These are phyloP conservation scores for Fusarium sp. DNA, from an alignment of 2,329 filamentous ascomycete species.

Conservation along the genomic window DNA sequence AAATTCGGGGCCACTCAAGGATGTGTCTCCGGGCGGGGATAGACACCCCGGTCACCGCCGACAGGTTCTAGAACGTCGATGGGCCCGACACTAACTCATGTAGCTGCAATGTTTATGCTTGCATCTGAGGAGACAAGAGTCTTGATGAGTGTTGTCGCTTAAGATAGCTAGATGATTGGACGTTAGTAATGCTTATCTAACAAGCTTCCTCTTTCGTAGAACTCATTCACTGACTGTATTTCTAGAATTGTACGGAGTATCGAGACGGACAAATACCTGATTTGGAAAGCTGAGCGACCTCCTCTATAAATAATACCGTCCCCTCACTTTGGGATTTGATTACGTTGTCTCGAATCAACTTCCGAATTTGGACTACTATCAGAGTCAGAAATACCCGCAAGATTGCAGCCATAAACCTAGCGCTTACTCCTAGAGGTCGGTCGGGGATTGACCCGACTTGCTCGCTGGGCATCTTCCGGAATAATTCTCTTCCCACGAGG, in stretches of 20 bases:
- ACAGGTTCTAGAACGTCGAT: neutral
- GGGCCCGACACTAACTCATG: neutral
- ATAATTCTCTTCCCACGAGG: neutral
- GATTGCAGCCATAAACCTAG: neutral
- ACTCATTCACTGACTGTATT: too few relatives aligned
- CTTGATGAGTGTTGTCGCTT: neutral
- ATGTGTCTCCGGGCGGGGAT: neutral
- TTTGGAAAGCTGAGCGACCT: neutral
- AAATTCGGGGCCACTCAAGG: neutral
- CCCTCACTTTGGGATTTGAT: neutral
- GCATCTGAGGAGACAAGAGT: neutral
- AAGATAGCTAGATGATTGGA: neutral
- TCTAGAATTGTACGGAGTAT: fast-evolving
- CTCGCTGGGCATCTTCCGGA: neutral
- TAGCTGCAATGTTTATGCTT: neutral
- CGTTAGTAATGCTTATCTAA: too few relatives aligned
- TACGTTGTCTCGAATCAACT: neutral
- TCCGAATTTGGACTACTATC: neutral
- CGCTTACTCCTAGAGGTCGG: neutral
- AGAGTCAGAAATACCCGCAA: neutral
- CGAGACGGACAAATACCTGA: neutral
- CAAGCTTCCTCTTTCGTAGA: neutral
- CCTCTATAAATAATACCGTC: too few relatives aligned
- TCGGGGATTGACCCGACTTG: neutral
- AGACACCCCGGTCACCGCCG: neutral